A percentile compares a stretch with the other conserved stretches of the same genome.
These are phyloP conservation scores for Lathyrus tuberosus DNA, from an alignment of 306 rosid genomes.

Conservation along the genomic window DNA sequence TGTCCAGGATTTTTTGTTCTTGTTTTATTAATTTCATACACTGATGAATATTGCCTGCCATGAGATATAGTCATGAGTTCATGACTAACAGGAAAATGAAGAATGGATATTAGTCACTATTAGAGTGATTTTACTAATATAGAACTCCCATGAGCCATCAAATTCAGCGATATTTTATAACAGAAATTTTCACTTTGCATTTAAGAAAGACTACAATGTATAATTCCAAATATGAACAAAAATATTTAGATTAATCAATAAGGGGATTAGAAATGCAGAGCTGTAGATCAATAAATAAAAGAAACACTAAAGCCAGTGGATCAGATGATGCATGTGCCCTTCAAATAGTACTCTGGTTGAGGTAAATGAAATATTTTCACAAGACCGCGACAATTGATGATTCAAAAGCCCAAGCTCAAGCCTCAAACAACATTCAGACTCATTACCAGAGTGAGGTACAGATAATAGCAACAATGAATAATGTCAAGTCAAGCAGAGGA, in stretches of 20 bases:
- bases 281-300: neutral
- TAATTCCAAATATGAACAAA: neutral
- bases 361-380: slow-evolving; percentile 6
- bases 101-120: neutral
- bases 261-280: neutral
- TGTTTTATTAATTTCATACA: slow-evolving; percentile 1
- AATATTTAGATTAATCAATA: neutral
- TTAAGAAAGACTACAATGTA: slow-evolving; percentile 1
- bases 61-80: neutral
- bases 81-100: slow-evolving; percentile 9
- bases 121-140: neutral
- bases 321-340: neutral
- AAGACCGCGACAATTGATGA: neutral
- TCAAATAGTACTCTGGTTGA: neutral
- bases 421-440: neutral
- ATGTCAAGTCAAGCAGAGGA: slow-evolving; percentile 14
- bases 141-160: neutral
- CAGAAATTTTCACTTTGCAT: neutral
- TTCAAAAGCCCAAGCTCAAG: slow-evolving; percentile 18
- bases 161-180: neutral
- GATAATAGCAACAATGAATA: neutral
- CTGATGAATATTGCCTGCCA: neutral
- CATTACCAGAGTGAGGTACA: neutral
- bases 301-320: slow-evolving; percentile 8
- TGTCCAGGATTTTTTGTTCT: neutral